These are phyloP conservation scores for Dactylella cylindrospora DNA, from an alignment of 2,329 filamentous ascomycete genomes.

Conservation along the genomic window DNA sequence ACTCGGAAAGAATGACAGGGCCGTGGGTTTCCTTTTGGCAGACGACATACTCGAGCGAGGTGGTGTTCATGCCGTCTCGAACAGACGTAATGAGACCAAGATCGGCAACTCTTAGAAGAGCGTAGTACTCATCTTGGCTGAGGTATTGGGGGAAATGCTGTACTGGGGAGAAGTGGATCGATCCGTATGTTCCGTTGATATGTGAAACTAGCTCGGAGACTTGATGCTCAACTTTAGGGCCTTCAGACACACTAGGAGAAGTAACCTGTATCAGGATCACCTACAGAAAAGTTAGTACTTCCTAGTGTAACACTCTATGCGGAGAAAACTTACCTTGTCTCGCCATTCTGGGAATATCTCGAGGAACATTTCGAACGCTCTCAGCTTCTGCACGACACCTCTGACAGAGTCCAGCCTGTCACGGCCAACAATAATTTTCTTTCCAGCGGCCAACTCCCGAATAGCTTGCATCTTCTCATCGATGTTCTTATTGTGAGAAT, in stretches of 20 bases:
- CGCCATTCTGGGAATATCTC: slow-evolving; percentile 89
- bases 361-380: slow-evolving; percentile 90
- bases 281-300: slow-evolving; percentile 11
- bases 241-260: slow-evolving; percentile 78
- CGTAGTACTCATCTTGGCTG: slow-evolving; percentile 86
- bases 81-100: slow-evolving; percentile 94
- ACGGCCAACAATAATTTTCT: slow-evolving; percentile 91
- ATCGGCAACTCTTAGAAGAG: slow-evolving; percentile 83
- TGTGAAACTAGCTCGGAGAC: slow-evolving; percentile 87
- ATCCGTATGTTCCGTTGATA: slow-evolving; percentile 89
- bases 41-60: slow-evolving; percentile 88
- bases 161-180: slow-evolving; percentile 82
- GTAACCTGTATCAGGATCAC: slow-evolving; percentile 95
- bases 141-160: slow-evolving; percentile 95
- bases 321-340: slow-evolving; percentile 59
- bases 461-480: slow-evolving; percentile 72
- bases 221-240: slow-evolving; percentile 79
- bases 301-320: neutral
- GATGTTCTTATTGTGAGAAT: slow-evolving; percentile 70
- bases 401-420: slow-evolving; percentile 91
- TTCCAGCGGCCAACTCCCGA: slow-evolving; percentile 76
- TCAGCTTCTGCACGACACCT: slow-evolving; percentile 91
- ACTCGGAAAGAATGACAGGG: slow-evolving; percentile 91
- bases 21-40: slow-evolving; percentile 85
- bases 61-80: slow-evolving; percentile 96